Evolutionary conservation across 371 early-diverging fungal species (phyloP).

Genomic region (Phascolomyces articulosus): DNA sequence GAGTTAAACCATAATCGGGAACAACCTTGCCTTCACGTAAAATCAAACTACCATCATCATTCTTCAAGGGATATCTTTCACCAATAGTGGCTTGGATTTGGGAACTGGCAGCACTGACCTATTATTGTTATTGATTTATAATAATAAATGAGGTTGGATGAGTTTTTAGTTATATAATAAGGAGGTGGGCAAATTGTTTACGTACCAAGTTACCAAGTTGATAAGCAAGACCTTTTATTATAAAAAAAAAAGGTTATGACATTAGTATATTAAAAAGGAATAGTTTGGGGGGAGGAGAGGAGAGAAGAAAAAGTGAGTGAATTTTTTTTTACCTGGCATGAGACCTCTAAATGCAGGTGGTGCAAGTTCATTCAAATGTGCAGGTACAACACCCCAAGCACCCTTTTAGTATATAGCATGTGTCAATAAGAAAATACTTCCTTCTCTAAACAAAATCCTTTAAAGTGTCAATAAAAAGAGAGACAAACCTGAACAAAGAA

Average conservation of each 20-base stretch:
- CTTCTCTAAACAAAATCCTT: background rate
- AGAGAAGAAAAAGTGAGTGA: background rate
- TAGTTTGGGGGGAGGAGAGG: too few relatives aligned
- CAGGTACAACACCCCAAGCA: slow-evolving; percentile 55
- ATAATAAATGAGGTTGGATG: too few relatives aligned
- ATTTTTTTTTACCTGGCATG: slow-evolving; percentile 50
- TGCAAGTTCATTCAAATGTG: slow-evolving; percentile 70
- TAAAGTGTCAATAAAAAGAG: background rate
- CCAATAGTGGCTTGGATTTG: slow-evolving; percentile 72
- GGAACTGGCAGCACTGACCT: slow-evolving; percentile 65
- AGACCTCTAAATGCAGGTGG: slow-evolving; percentile 68
- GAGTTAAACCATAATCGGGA: slow-evolving; percentile 68
- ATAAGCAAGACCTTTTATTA: slow-evolving; percentile 60
- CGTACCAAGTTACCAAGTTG: slow-evolving; percentile 69
- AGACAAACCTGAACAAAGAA: slow-evolving; percentile 57
- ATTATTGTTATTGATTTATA: background rate
- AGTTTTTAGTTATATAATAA: too few relatives aligned
- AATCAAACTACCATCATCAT: slow-evolving; percentile 32
- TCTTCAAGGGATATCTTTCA: slow-evolving; percentile 46
- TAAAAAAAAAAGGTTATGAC: too few relatives aligned
- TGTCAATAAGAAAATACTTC: background rate
- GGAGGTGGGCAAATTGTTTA: too few relatives aligned
- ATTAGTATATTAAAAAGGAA: too few relatives aligned
- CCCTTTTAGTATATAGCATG: background rate
- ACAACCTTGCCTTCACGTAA: slow-evolving; percentile 44